Conservation (phyloP, 139 green algal species). For the Closterium sp. region DNA sequence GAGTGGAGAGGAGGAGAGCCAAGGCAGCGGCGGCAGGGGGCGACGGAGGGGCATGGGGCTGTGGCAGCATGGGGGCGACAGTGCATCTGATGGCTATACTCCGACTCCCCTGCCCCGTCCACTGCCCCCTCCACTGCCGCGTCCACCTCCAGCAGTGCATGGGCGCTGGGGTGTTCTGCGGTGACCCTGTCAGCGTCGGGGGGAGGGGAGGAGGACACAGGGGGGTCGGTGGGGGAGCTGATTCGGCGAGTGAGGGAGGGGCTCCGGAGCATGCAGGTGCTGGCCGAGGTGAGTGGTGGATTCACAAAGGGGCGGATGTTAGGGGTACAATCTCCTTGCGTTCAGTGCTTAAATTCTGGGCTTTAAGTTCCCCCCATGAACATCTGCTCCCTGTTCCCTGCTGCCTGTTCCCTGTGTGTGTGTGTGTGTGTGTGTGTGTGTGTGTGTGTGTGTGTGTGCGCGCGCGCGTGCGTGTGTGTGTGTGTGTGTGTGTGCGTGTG, state of each 20-base stretch:
- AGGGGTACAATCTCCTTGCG: not conserved
- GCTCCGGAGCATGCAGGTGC: constrained; percentile 6
- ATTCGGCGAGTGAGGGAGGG: not conserved
- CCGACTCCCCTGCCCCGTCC: not conserved
- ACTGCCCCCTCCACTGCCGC: not conserved
- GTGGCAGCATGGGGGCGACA: not conserved
- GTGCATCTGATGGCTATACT: not conserved
- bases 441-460: too few species aligned
- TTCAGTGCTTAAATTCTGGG: not conserved
- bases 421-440: too few species aligned
- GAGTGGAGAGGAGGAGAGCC: not conserved
- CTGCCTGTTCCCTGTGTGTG: not conserved
- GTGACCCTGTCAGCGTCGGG: not conserved
- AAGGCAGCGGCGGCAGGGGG: not conserved
- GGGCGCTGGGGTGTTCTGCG: not conserved
- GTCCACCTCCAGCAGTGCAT: not conserved
- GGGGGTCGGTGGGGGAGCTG: not conserved
- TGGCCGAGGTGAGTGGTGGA: not conserved
- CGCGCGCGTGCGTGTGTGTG: too few species aligned
- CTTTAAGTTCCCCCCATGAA: not conserved
- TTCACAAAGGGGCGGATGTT: not conserved
- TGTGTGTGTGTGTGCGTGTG: too few species aligned
- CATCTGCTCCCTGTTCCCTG: not conserved
- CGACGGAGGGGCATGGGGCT: not conserved
- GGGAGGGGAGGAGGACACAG: not conserved